Evolutionary conservation across 805 yeast species (phyloP).

Genomic region (Ogataea parapolymorpha): DNA sequence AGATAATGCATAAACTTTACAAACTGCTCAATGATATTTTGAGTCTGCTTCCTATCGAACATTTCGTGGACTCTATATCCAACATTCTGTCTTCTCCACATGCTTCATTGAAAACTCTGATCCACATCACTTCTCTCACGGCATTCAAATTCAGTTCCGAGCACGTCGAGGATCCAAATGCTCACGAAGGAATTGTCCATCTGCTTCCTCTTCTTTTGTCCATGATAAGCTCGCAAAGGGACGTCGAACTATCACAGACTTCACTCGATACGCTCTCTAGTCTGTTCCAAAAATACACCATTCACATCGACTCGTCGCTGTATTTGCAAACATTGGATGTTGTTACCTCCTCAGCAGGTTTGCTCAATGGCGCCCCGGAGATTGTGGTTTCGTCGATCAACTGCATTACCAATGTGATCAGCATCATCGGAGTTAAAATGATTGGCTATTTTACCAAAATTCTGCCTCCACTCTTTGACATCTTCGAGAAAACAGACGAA

Average conservation of each 20-base stretch:
- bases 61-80: conserved; percentile 62
- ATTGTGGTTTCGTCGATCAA: conserved; percentile 69
- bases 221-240: conserved; percentile 35
- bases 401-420: conserved; percentile 65
- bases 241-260: conserved; percentile 58
- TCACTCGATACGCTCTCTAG: conserved; percentile 65
- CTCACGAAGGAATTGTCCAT: conserved; percentile 47
- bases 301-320: conserved; percentile 42
- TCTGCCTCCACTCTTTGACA: conserved; percentile 65
- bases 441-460: conserved; percentile 84
- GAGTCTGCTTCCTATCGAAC: conserved; percentile 69
- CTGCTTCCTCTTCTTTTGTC: conserved; percentile 49
- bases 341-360: conserved; percentile 49
- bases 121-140: conserved; percentile 60
- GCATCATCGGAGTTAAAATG: conserved; percentile 77
- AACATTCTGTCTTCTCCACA: conserved; percentile 36
- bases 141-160: conserved; percentile 70
- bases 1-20: conserved; percentile 43
- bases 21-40: conserved; percentile 59
- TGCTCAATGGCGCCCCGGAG: conserved; percentile 52
- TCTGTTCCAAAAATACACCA: conserved; percentile 62
- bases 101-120: conserved; percentile 48
- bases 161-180: conserved; percentile 45
- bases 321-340: conserved; percentile 48
- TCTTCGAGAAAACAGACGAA: conserved; percentile 46